Evolutionary conservation across 352 stramenopile species (phyloP), one percentile per base, ranked within the genome.

Genomic region (Phytophthora syringae): DNA sequence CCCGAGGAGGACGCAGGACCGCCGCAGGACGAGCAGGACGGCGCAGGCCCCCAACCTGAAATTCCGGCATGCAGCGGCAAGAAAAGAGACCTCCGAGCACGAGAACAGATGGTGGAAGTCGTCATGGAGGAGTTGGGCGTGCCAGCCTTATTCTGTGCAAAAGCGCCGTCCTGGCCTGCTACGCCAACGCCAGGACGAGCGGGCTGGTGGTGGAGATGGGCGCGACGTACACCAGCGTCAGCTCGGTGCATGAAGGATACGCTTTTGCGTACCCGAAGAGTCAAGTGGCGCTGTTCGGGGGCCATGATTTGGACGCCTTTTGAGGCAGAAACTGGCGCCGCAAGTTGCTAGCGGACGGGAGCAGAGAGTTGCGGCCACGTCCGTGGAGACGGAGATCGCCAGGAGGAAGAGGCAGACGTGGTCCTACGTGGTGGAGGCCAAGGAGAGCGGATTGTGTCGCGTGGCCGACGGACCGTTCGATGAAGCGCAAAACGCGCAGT

Each of bases 131-230:
- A 90, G 42, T 58, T 93, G 5, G 79, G 84, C 2, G 55, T 86
- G 47, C 83, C 86, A 2, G 88, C 86, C 12, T 64, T 95, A 11
- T 96, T 96, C 58, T 82, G 84, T 36, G 80, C 54, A 96, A 96
- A 58, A 89, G 83, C 57, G 79, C 86, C 6, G 88, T 95, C 34
- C 70, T 96, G 13, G 79, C 84, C 15, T 94, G 86, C 48, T 96
- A 94, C 57, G 84, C 88, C 16, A 94, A 93, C 61, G 88, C 83
- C 18, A 79, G 87, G 36, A 95, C 86, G 20, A 94, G 77, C 60
- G 86, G 86, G 1, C 63, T 94, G 2, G 84, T 94, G 11, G 81
- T 94, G 3, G 86, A 94, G 55, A 88, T 94, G 76, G 84, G 86
- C 0, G 84, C 83, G 22, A 91, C 82, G 0, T 90, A 89, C 58